A percentile compares a stretch with the other conserved stretches of the same genome.
Conservation (phyloP, 2,329 filamentous ascomycete genomes). For the Cladosporium sp. region DNA sequence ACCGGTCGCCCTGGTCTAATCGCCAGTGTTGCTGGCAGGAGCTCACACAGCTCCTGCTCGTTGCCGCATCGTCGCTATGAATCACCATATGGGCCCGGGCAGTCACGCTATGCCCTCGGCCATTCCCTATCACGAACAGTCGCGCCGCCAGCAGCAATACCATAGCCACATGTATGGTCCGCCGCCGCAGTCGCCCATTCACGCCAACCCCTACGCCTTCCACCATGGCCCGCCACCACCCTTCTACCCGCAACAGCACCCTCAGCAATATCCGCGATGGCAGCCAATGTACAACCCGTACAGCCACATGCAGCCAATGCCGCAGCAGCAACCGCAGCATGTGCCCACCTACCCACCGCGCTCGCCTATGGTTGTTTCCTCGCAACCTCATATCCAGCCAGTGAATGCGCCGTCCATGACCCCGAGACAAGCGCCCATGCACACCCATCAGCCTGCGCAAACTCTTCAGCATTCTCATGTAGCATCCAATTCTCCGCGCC, state of each 20-base stretch:
- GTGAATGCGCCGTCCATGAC: constrained; percentile 39
- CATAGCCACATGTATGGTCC: constrained; percentile 32
- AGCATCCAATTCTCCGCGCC: constrained; percentile 12
- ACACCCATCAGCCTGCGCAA: constrained; percentile 12
- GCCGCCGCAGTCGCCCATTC: constrained; percentile 34
- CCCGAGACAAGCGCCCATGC: constrained; percentile 29
- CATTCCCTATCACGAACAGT: constrained; percentile 32
- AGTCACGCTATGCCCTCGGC: constrained; percentile 40
- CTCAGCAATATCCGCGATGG: constrained; percentile 18
- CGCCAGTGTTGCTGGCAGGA: constrained; percentile 18
- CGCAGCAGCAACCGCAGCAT: constrained; percentile 33
- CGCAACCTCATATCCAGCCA: constrained; percentile 35
- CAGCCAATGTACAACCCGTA: constrained; percentile 37
- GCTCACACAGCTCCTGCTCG: constrained; percentile 8
- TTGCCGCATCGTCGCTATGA: constrained; percentile 56
- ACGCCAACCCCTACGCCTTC: constrained; percentile 17
- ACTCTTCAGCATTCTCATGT: constrained; percentile 13
- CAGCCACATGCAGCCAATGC: constrained; percentile 16
- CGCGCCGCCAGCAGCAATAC: constrained; percentile 37
- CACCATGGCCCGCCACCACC: constrained; percentile 13
- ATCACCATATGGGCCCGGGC: constrained; percentile 67
- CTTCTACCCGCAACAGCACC: constrained; percentile 20
- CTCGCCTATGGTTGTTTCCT: constrained; percentile 44
- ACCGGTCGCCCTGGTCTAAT: constrained; percentile 15
- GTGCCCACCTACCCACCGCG: constrained; percentile 32